Conservation (phyloP, 768 basidiomycete genomes). For the Mycena galericulata region DNA sequence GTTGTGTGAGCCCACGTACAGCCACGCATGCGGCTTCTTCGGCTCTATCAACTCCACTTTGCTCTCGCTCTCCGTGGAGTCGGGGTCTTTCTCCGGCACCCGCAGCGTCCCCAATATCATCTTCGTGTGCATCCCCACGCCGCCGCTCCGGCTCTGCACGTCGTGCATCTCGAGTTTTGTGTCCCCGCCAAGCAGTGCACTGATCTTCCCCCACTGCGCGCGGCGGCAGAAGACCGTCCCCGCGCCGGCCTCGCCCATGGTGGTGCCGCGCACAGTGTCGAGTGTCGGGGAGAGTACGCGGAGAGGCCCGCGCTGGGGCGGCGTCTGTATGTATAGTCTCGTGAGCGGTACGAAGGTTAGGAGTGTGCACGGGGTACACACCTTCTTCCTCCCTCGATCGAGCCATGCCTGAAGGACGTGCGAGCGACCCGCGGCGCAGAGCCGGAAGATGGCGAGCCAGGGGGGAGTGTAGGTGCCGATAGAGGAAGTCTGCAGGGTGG, state of each 20-base stretch:
- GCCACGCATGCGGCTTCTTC: constrained; percentile 55
- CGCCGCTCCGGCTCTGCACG: constrained; percentile 67
- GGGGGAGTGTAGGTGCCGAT: constrained; percentile 68
- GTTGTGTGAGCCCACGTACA: constrained; percentile 75
- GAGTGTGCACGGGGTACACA: too few species aligned
- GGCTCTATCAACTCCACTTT: constrained; percentile 36
- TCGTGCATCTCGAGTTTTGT: constrained; percentile 66
- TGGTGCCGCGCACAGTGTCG: constrained; percentile 61
- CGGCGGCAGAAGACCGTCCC: constrained; percentile 73
- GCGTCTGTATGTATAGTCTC: constrained; percentile 1
- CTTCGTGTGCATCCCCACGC: constrained; percentile 78
- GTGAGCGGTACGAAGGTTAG: too few species aligned
- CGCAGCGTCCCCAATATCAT: constrained; percentile 60
- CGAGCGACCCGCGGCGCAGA: constrained; percentile 60
- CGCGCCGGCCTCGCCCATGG: constrained; percentile 64
- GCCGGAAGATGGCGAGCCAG: constrained; percentile 72
- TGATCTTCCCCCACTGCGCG: constrained; percentile 56
- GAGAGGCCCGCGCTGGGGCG: constrained; percentile 33
- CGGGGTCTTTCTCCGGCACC: constrained; percentile 44
- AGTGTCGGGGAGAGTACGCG: constrained; percentile 69
- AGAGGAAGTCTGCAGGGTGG: constrained; percentile 63
- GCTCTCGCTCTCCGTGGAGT: constrained; percentile 32
- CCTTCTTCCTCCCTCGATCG: constrained; percentile 42
- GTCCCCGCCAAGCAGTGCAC: constrained; percentile 48
- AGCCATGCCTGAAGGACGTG: constrained; percentile 59